Evolutionary conservation across 495 filamentous ascomycete species (phyloP), one percentile per base, ranked within the genome.

Genomic region (Cercophora sp.): DNA sequence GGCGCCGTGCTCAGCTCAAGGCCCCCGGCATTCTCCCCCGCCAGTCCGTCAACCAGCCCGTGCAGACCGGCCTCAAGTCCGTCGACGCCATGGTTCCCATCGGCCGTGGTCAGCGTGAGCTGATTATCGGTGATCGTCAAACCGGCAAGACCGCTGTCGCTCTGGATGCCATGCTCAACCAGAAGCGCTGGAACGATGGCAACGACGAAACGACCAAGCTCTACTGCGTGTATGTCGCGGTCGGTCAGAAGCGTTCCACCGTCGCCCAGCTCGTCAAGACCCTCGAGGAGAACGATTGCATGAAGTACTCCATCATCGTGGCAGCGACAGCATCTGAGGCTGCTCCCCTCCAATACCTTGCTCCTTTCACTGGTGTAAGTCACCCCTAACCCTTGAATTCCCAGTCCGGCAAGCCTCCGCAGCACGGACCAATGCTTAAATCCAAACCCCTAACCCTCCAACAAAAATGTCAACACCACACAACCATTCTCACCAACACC

Each of bases 41-140:
- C 75, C 84, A 74, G 61, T 98, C 93, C 68, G 93, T 98, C 85
- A 91, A 88, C 78, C 82, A 98, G 81, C 94, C 93, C 52, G 93
- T 98, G 50, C 93, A 98, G 85, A 98, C 93, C 70, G 93, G 93
- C 76, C 84, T 98, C 60, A 98, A 97, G 82, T 95, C 91, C 71
- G 83, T 98, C 81, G 93, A 98, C 74, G 91, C 93, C 70, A 98
- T 98, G 93, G 93, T 98, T 55, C 93, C 93, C 66, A 97, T 98
- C 67, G 93, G 93, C 71, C 93, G 93, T 91, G 93, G 93, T 66
- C 93, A 98, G 80, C 93, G 93, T 89, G 93, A 98, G 79, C 82
- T 98, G 79, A 97, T 98, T 76, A 98, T 98, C 79, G 93, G 93
- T 77, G 93, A 98, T 75, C 94, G 93, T 87, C 93, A 98, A 78